Conservation (phyloP, 768 basidiomycete genomes). For the Auriscalpium vulgare region DNA sequence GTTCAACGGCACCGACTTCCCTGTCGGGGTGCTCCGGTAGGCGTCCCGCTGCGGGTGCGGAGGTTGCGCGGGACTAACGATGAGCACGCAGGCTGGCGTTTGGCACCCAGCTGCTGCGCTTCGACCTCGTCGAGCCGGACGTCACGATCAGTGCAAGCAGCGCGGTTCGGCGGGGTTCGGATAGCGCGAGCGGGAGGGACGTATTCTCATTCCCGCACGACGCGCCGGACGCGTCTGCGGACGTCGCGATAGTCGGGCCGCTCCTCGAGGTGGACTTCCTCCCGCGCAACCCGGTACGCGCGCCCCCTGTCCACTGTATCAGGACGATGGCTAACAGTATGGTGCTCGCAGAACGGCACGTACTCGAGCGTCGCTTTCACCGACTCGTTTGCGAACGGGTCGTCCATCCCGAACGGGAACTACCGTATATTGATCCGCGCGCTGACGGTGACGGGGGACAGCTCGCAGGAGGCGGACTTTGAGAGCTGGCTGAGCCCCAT, state of each 20-base stretch:
- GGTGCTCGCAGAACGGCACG: no score
- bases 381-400: no score
- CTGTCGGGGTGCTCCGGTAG: constrained; percentile 7
- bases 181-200: not conserved
- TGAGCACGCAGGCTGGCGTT: constrained; percentile 30
- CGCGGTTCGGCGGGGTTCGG: constrained; percentile 12
- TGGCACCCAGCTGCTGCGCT: constrained; percentile 37
- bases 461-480: no score
- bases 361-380: no score
- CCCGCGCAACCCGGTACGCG: constrained; percentile 34
- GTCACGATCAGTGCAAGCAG: constrained; percentile 31
- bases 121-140: constrained; percentile 41
- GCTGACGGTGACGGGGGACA: no score
- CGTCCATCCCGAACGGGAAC: no score
- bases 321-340: not conserved
- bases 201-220: constrained; percentile 33
- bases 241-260: constrained; percentile 35
- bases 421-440: no score
- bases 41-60: no score
- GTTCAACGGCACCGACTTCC: constrained; percentile 35
- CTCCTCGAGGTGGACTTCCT: constrained; percentile 40
- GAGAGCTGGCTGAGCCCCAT: no score
- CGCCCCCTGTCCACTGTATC: constrained; percentile 6
- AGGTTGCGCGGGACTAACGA: not conserved
- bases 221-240: constrained; percentile 30